phyloP scores from a whole-genome alignment of 805 yeast species.

The Lipomyces starkeyi region DNA sequence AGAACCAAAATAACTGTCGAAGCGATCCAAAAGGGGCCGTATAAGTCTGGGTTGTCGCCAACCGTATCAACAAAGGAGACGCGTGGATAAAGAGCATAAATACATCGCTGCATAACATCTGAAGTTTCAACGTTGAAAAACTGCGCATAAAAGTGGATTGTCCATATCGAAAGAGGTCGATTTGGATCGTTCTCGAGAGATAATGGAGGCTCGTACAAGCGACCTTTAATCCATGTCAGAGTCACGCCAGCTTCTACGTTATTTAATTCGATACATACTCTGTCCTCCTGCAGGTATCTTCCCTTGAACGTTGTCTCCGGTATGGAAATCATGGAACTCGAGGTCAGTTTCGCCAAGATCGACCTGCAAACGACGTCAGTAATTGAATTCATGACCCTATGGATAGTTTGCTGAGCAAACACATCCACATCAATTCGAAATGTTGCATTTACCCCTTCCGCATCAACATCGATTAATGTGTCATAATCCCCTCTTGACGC shows the following conservation, averaged over 20 bases:
- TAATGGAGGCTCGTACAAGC: conserved; percentile 24
- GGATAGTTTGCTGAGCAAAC: neutral
- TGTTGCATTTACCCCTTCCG: conserved; percentile 24
- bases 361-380: conserved; percentile 13
- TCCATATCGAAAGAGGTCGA: conserved; percentile 31
- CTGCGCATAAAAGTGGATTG: conserved; percentile 40
- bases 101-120: conserved; percentile 62
- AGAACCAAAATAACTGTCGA: conserved; percentile 76
- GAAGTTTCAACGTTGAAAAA: conserved; percentile 73
- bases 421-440: neutral
- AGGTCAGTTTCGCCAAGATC: conserved; percentile 39
- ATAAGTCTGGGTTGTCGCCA: conserved; percentile 68
- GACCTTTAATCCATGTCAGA: conserved; percentile 1
- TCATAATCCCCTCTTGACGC: conserved; percentile 28
- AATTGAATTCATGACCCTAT: neutral
- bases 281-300: conserved; percentile 34
- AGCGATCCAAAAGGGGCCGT: conserved; percentile 91
- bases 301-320: conserved; percentile 36
- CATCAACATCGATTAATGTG: conserved; percentile 35
- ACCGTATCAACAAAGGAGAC: conserved; percentile 47
- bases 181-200: conserved; percentile 30
- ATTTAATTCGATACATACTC: conserved; percentile 12
- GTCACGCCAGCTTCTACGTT: neutral
- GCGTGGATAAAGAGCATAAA: conserved; percentile 63
- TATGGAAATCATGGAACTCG: conserved; percentile 39